Percentiles rank a stretch among this genome's conserved stretches.
These are phyloP conservation scores for Rubus idaeus DNA, from an alignment of 306 rosid species.

Conservation along the genomic window DNA sequence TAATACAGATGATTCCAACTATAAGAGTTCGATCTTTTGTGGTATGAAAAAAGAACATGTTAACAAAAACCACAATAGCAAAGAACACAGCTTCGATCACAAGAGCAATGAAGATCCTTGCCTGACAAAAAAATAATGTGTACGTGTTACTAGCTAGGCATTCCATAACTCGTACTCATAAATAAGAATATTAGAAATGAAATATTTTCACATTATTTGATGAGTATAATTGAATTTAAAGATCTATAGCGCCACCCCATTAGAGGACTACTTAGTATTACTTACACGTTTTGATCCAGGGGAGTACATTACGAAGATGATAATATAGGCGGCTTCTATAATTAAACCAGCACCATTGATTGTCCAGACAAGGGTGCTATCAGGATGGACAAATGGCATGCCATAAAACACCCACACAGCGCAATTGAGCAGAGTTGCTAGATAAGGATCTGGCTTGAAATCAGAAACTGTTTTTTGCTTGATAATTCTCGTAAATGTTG, in stretches of 20 bases:
- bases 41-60: constrained; percentile 28
- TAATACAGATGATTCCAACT: constrained; percentile 51
- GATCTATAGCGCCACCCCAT: too few relatives aligned
- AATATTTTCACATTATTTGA: too few relatives aligned
- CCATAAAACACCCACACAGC: constrained; percentile 74
- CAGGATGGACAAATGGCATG: constrained; percentile 49
- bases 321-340: constrained; percentile 39
- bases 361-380: constrained; percentile 62
- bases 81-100: constrained; percentile 40
- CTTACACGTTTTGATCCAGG: constrained; percentile 47
- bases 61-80: constrained; percentile 17
- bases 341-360: constrained; percentile 60
- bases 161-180: too few relatives aligned
- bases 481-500: constrained; percentile 59
- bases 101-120: constrained; percentile 38
- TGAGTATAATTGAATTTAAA: too few relatives aligned
- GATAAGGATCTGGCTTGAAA: constrained; percentile 82
- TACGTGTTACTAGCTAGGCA: neutral
- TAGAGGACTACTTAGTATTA: neutral
- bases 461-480: constrained; percentile 57
- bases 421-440: constrained; percentile 68
- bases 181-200: too few relatives aligned
- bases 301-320: constrained; percentile 47
- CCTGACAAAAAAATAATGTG: constrained; percentile 36
- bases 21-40: constrained; percentile 31